A percentile compares a stretch with the other conserved stretches of the same genome.
Conservation (phyloP, 2,329 filamentous ascomycete species). For the Ascochyta clinopodiicola region DNA sequence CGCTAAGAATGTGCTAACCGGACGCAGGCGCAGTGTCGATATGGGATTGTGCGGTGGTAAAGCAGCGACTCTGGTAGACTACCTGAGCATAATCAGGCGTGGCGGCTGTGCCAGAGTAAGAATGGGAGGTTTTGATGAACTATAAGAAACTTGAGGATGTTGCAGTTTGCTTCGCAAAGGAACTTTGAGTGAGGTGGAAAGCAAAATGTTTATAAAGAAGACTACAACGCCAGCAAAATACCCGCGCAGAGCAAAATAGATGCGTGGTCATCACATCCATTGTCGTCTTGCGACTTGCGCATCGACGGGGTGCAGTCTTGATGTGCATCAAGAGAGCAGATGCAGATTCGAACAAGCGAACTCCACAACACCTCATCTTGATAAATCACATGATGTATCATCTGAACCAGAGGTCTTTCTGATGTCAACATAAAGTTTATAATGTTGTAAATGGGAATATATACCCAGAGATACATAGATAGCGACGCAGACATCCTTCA, state of each 20-base stretch:
- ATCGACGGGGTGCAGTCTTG: too few species aligned
- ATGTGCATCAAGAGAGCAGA: neutral
- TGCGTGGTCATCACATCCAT: neutral
- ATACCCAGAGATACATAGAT: neutral
- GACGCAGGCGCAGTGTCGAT: too few species aligned
- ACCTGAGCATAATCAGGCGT: too few species aligned
- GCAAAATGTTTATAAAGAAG: too few species aligned
- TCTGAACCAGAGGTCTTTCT: neutral
- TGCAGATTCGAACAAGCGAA: slow-evolving; percentile 6
- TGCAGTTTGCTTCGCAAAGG: too few species aligned
- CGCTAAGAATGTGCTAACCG: neutral
- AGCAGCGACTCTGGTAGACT: too few species aligned
- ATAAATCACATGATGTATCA: neutral
- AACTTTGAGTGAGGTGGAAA: too few species aligned
- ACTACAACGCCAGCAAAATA: neutral
- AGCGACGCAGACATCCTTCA: neutral
- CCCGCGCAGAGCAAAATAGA: neutral
- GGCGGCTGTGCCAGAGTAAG: too few species aligned
- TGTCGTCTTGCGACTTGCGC: too few species aligned
- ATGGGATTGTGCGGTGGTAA: too few species aligned
- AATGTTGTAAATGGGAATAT: neutral
- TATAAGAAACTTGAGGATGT: too few species aligned
- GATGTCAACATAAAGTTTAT: slow-evolving; percentile 9
- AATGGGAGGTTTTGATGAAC: too few species aligned
- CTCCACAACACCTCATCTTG: neutral